Base-by-base conservation (phyloP, 2,329 filamentous ascomycete genomes). In the Eurotiales sp. region DNA sequence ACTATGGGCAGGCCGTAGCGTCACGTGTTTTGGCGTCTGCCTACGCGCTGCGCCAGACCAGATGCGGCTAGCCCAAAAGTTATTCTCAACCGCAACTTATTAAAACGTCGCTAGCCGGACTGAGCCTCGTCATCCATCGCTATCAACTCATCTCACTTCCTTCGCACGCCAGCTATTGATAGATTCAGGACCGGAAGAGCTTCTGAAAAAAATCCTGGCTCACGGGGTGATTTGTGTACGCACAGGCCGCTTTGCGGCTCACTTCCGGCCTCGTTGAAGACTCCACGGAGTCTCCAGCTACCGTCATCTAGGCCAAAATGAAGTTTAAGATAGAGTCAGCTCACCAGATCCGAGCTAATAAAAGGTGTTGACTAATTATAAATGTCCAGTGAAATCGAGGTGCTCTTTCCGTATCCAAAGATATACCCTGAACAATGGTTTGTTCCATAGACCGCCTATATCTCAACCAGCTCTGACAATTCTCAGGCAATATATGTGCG, bases 311-410 rank as follows among this genome's bases (percentile, higher is more conserved):
- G 32, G 30, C 39, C 48, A 51, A 45, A 32, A 90, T 90, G 86
- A 88, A 84, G 77, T 90, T 90, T 76, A 83, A 85, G 65, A 89
- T 90, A 63, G 86, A 88, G 80, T 84, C 74, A 59, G 74, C 59
- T 25, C 42, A 14, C 25, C 42, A 25, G 22, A 32, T 51, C 23
- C 42, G 25, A 29, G 12, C 12, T 4, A 27, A 19, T 47, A 29
- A 5, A 30, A 19, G n/a, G 2, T 14, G 23, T 27, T 41, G 15
- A n/a, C 46, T 41, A 50, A 42, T 45, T 21, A 45, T 22, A n/a
- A 12, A 23, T 8, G 19, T 25, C 22, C 60, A 84, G 81, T 70
- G 83, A 85, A 64, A 77, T 88, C 39, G 83, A 83, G 32, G 79
- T 88, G 56, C 80, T 88, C 52, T 88, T 87, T 66, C 85, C 85